Conservation (phyloP, 805 yeast species). For the Candida incommunis region DNA sequence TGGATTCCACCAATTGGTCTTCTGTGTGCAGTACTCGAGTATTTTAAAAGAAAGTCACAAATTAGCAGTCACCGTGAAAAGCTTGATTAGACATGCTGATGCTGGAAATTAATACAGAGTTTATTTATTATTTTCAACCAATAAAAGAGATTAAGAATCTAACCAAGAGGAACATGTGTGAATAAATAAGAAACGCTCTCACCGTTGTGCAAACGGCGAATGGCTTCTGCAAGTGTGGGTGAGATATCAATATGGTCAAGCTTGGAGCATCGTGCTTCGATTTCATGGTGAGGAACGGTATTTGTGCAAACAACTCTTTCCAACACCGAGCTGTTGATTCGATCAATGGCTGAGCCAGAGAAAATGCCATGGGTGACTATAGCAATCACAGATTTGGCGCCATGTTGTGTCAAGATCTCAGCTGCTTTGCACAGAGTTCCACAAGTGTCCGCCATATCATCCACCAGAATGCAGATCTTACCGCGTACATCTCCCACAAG, state of each 20-base stretch:
- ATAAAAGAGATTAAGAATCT: neutral
- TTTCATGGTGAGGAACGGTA: slow-evolving; percentile 71
- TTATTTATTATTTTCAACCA: neutral
- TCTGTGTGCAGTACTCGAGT: neutral
- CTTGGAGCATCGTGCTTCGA: slow-evolving; percentile 44
- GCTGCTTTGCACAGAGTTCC: slow-evolving; percentile 95
- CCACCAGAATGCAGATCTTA: slow-evolving; percentile 74
- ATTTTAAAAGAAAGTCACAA: neutral
- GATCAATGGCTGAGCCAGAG: slow-evolving; percentile 68
- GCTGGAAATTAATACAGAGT: neutral
- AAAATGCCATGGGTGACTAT: slow-evolving; percentile 93
- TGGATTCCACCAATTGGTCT: slow-evolving; percentile 24
- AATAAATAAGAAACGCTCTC: slow-evolving; percentile 85
- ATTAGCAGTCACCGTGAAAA: neutral
- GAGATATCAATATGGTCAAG: slow-evolving; percentile 74
- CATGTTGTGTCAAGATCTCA: slow-evolving; percentile 63
- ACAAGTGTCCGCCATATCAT: slow-evolving; percentile 98
- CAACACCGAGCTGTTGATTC: slow-evolving; percentile 52
- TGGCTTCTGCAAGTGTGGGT: slow-evolving; percentile 83
- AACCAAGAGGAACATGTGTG: slow-evolving; percentile 41
- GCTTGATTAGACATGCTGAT: neutral
- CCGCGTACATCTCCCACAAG: slow-evolving; percentile 86
- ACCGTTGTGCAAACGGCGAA: slow-evolving; percentile 90
- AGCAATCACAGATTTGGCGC: slow-evolving; percentile 79
- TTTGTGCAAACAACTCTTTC: slow-evolving; percentile 79